Percentiles rank a stretch among this genome's conserved stretches.
Evolutionary conservation across 2,329 filamentous ascomycete genomes (phyloP).

Genomic region (Cytospora piceae): DNA sequence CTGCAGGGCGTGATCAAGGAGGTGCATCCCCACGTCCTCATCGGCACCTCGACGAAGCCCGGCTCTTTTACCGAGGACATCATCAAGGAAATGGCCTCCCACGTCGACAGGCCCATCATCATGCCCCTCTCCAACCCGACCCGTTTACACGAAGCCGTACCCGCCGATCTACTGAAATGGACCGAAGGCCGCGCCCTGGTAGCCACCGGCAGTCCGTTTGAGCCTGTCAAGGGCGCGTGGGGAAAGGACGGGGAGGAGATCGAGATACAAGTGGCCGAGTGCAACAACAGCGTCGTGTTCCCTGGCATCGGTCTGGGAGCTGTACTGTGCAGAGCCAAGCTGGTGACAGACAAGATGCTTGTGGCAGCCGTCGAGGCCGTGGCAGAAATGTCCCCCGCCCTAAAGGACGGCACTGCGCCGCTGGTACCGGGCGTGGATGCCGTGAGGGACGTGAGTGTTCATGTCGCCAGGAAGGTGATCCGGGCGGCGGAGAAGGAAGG

Average conservation of each 20-base stretch:
- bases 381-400: conserved; percentile 70
- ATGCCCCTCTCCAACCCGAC: conserved; percentile 88
- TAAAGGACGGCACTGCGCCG: conserved; percentile 64
- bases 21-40: conserved; percentile 78
- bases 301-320: conserved; percentile 83
- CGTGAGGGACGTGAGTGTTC: conserved; percentile 75
- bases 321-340: conserved; percentile 68
- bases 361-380: conserved; percentile 78
- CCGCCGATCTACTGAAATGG: conserved; percentile 76
- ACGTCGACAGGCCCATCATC: conserved; percentile 74
- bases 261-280: conserved; percentile 67
- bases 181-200: conserved; percentile 77
- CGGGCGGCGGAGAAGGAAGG: conserved; percentile 70
- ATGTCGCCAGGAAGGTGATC: conserved; percentile 78
- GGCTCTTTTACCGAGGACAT: conserved; percentile 76
- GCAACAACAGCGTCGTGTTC: conserved; percentile 87
- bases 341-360: conserved; percentile 77
- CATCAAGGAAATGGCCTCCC: conserved; percentile 73
- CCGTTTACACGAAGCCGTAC: conserved; percentile 78
- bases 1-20: conserved; percentile 70
- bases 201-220: conserved; percentile 83
- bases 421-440: conserved; percentile 76
- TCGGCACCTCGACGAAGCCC: conserved; percentile 82
- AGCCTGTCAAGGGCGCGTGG: conserved; percentile 67
- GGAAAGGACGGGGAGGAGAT: conserved; percentile 49